Evolutionary conservation across 148 eudicot species (phyloP).

Genomic region (Rhododendron kiyosumense): DNA sequence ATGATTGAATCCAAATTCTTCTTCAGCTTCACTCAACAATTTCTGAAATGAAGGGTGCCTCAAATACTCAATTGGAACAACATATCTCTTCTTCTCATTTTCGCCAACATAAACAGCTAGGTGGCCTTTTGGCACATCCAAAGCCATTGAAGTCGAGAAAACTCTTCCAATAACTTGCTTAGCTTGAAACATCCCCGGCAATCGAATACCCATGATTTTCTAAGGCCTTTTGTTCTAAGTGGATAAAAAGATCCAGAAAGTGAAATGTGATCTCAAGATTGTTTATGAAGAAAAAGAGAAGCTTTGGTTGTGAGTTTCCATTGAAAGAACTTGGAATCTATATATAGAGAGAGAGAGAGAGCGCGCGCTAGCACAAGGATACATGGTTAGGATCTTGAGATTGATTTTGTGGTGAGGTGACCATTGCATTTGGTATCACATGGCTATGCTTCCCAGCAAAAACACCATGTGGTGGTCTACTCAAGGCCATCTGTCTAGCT

Average conservation of each 20-base stretch:
- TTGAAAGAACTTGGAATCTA: neutral
- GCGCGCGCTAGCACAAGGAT: neutral
- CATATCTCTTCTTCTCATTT: constrained; percentile 15
- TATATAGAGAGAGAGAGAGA: neutral
- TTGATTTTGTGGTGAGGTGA: neutral
- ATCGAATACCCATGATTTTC: constrained; percentile 8
- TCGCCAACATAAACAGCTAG: constrained; percentile 49
- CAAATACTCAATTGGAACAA: constrained; percentile 23
- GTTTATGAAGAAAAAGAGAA: neutral
- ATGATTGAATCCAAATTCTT: constrained; percentile 45
- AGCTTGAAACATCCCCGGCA: constrained; percentile 9
- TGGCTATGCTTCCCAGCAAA: neutral
- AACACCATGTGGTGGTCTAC: neutral
- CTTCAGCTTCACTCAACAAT: constrained; percentile 30
- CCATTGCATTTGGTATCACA: neutral
- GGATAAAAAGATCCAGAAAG: neutral
- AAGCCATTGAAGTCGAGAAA: neutral
- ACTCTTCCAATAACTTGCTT: neutral
- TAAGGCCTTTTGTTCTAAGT: neutral
- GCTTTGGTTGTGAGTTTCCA: neutral
- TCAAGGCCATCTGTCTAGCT: neutral
- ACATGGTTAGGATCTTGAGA: neutral
- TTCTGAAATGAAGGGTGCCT: constrained; percentile 16
- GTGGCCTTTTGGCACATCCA: constrained; percentile 50
- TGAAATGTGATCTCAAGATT: neutral